Evolutionary conservation across 371 early-diverging fungal species (phyloP), one percentile per base, ranked within the genome.

Genomic region (Mortierella sp.): DNA sequence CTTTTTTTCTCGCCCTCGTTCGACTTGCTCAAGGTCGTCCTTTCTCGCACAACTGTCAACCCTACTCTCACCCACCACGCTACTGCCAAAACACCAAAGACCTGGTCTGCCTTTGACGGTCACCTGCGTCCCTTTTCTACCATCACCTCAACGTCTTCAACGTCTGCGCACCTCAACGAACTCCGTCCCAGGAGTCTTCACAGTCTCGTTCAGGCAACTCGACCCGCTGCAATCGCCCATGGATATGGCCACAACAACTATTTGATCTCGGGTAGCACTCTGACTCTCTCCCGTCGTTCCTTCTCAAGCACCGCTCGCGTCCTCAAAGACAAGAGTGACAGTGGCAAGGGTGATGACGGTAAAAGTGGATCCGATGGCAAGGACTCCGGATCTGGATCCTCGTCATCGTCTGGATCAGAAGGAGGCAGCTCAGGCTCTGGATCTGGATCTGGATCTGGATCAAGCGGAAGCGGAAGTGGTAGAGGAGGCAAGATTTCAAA

Each of bases 1-100:
- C n/a, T n/a, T n/a, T n/a, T n/a, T n/a, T n/a, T 79, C 60, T 79
- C 79, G 64, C 79, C 79, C 40, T 70, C 74, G 8, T 62, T 70
- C 47, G 71, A 73, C 62, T 26, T 73, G 45, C 71, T 79, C 64
- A 79, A 71, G 67, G 68, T 79, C 61, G 79, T 75, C 35, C 71
- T 79, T 32, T 70, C 79, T 20, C 70, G 79, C 49, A 79, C 59
- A 1, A 74, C 71, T 22, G 64, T 79, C 72, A 79, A 79, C 71
- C 79, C 79, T 5, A 79, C 79, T 20, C 71, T 79, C 9, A 71
- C 75, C 40, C 58, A 49, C 37, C 79, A 73, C 43, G 30, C 66
- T 10, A 16, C 59, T 22, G 73, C 68, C 30, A 62, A 49, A 40
- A 74, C 79, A 2, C 79, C 79, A 3, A 52, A 22, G 24, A 24